Base-by-base conservation (phyloP, 2,329 filamentous ascomycete genomes). In the Biscogniauxia sp. region DNA sequence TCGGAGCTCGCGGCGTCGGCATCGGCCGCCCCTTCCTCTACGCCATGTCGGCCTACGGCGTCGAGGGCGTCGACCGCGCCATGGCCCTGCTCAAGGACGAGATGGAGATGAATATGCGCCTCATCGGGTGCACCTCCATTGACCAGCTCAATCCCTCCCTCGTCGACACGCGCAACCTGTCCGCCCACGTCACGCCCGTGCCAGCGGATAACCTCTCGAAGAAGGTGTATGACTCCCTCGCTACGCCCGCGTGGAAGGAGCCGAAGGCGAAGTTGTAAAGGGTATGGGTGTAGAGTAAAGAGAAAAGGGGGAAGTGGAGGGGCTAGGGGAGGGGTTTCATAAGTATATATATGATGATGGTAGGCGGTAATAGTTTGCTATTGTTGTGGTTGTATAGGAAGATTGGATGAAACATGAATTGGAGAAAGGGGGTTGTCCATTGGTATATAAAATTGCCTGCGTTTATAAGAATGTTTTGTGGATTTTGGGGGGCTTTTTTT, bases 41-140 rank as follows among this genome's bases (percentile, higher is more conserved):
- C 73, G 94, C 95, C 71, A 98, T 99, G 94, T 91, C 89, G 64
- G 87, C 92, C 9, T 98, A 98, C 71, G 95, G 95, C 1, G 79
- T 92, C 61, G 82, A 88, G 2, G 95, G 95, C 65, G 94, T 98
- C 20, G 91, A 96, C 72, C 85, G 92, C 37, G 95, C 95, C 32
- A 97, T 98, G 90, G 90, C 93, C 76, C 79, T 97, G 61, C 83
- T 97, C 68, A 93, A 91, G 79, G 95, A 98, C 72, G 95, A 99
- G 83, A 91, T 99, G 86, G 93, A 96, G 80, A 98, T 98, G 94
- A 95, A 94, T 73, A 98, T 99, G 95, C 87, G 95, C 6, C 80
- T 99, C 64, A 92, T 99, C 68, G 95, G 95, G 9, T 91, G 88
- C 61, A 85, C 83, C 20, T 88, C 78, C 62, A 76, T 99, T 32